These are phyloP conservation scores for Triticum urartu DNA, from an alignment of 176 grass and related monocot species.

Conservation along the genomic window DNA sequence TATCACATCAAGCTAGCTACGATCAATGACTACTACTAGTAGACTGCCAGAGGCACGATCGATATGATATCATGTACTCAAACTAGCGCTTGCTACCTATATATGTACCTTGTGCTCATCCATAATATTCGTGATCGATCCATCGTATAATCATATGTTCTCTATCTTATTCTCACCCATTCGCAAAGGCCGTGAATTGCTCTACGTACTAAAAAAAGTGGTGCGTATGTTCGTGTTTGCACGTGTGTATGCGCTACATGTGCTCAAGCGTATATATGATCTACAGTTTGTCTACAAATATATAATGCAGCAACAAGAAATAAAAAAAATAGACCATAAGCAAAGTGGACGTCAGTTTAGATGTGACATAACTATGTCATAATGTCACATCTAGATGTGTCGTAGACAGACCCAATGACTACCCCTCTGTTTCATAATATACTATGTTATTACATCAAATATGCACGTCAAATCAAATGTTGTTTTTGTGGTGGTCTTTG, in stretches of 20 bases:
- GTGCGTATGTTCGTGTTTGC: not conserved
- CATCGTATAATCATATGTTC: not conserved
- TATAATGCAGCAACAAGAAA: too few relatives aligned
- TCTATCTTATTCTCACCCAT: not conserved
- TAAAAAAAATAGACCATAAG: too few relatives aligned
- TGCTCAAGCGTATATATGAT: too few relatives aligned
- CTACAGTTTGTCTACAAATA: too few relatives aligned
- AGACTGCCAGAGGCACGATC: not conserved
- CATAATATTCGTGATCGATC: not conserved
- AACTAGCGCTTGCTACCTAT: not conserved
- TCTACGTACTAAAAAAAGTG: not conserved
- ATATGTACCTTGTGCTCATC: not conserved
- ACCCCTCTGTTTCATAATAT: too few relatives aligned
- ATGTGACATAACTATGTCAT: too few relatives aligned
- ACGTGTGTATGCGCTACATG: not conserved
- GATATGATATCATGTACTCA: not conserved
- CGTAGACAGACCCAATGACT: not conserved
- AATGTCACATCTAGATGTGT: too few relatives aligned
- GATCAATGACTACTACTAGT: too few relatives aligned
- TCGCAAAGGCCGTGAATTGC: too few relatives aligned
- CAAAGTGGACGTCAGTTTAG: too few relatives aligned
- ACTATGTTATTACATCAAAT: too few relatives aligned
- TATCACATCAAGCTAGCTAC: not conserved
- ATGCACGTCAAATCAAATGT: not conserved
- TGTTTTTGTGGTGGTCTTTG: not conserved